phyloP scores from a whole-genome alignment of 2,329 filamentous ascomycete genomes.

The Alternaria longipes region DNA sequence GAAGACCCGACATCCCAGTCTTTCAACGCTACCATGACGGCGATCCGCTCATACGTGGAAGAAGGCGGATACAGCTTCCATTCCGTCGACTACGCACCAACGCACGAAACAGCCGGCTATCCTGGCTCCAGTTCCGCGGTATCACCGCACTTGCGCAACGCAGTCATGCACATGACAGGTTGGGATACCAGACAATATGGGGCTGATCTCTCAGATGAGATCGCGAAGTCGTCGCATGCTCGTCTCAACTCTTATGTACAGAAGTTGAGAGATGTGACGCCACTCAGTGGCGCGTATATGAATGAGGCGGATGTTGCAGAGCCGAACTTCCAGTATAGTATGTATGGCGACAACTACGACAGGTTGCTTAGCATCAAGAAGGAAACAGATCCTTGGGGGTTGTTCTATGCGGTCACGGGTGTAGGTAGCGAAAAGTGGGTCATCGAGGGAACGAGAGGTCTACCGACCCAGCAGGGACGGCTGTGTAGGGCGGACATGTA shows the following conservation, averaged over 20 bases:
- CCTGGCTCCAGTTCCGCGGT: constrained; percentile 34
- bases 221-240: constrained; percentile 34
- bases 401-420: neutral
- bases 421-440: neutral
- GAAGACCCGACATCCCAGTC: neutral
- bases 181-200: constrained; percentile 34
- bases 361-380: neutral
- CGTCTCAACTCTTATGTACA: constrained; percentile 35
- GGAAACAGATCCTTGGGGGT: neutral
- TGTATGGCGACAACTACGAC: neutral
- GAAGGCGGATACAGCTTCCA: constrained; percentile 40
- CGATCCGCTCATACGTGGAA: constrained; percentile 37
- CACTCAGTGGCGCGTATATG: constrained; percentile 45
- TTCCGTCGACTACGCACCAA: constrained; percentile 39
- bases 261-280: constrained; percentile 35
- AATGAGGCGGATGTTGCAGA: constrained; percentile 47
- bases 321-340: neutral
- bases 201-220: constrained; percentile 24
- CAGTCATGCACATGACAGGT: constrained; percentile 40
- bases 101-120: constrained; percentile 34
- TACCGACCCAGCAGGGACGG: too few species aligned
- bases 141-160: constrained; percentile 33
- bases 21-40: constrained; percentile 9
- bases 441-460: neutral
- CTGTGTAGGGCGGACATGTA: too few species aligned